Evolutionary conservation across 2,329 filamentous ascomycete species (phyloP).

Genomic region (Aspergillus viridinutans): DNA sequence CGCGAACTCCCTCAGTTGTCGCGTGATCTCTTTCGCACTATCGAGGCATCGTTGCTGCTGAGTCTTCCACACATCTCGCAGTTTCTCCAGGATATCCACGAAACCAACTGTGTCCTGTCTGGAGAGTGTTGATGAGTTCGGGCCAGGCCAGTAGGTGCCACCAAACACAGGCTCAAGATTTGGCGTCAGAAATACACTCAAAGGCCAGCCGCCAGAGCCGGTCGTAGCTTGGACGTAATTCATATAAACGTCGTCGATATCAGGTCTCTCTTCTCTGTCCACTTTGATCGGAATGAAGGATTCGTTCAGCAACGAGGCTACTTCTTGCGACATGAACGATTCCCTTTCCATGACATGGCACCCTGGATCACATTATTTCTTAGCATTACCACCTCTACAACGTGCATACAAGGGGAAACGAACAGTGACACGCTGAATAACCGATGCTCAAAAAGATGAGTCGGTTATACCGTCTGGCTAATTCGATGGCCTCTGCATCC

Average conservation of each 20-base stretch:
- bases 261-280: conserved; percentile 88
- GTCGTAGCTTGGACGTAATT: conserved; percentile 95
- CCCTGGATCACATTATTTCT: conserved; percentile 46
- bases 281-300: conserved; percentile 88
- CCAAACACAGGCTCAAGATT: conserved; percentile 92
- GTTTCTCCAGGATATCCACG: conserved; percentile 74
- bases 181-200: conserved; percentile 95
- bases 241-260: conserved; percentile 96
- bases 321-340: conserved; percentile 77
- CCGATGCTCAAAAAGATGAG: conserved; percentile 92
- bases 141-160: conserved; percentile 91
- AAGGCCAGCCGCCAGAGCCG: conserved; percentile 84
- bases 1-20: conserved; percentile 79
- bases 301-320: conserved; percentile 77
- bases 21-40: conserved; percentile 76
- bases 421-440: conserved; percentile 93
- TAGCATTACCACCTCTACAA: background rate
- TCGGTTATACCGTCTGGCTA: conserved; percentile 77
- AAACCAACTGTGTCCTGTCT: conserved; percentile 69
- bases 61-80: conserved; percentile 69
- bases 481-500: conserved; percentile 68
- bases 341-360: conserved; percentile 91
- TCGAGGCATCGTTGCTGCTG: conserved; percentile 79
- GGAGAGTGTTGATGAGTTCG: conserved; percentile 52
- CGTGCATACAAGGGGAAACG: conserved; percentile 30